Conservation (phyloP, 2,329 filamentous ascomycete genomes). For the Pyricularia sp. region DNA sequence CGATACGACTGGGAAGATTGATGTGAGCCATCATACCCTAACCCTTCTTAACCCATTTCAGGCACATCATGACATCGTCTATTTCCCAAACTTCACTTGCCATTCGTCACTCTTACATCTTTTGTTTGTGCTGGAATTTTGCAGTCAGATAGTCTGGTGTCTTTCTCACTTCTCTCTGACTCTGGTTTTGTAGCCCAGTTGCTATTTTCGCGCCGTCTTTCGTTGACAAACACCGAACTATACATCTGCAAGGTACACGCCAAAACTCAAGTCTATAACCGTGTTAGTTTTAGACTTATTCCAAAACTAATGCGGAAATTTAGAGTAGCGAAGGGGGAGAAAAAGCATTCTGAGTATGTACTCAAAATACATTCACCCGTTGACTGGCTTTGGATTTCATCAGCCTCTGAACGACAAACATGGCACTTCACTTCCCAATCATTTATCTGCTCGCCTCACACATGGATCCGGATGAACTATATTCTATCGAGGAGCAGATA, state of each 20-base stretch:
- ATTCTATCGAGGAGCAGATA: slow-evolving; percentile 51
- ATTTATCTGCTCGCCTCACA: slow-evolving; percentile 65
- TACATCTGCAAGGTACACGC: too few relatives aligned
- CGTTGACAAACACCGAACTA: not conserved
- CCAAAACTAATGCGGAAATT: not conserved
- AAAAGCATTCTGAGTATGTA: not conserved
- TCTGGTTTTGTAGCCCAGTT: not conserved
- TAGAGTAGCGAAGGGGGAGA: not conserved
- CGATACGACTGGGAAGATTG: not conserved
- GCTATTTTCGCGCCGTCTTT: not conserved
- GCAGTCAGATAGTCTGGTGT: not conserved
- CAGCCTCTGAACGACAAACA: slow-evolving; percentile 4
- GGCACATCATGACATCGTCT: not conserved
- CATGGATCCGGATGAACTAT: slow-evolving; percentile 48
- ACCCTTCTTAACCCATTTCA: not conserved
- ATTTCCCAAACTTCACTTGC: not conserved
- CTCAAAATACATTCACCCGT: not conserved
- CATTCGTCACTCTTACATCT: not conserved
- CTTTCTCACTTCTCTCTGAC: not conserved
- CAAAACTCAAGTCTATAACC: too few relatives aligned
- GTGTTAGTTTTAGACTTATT: not conserved
- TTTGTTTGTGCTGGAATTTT: not conserved
- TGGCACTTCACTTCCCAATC: slow-evolving; percentile 36
- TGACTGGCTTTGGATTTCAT: not conserved
- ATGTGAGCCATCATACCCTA: not conserved